phyloP scores from a whole-genome alignment of 352 stramenopile genomes.

The Phytophthora cajani region DNA sequence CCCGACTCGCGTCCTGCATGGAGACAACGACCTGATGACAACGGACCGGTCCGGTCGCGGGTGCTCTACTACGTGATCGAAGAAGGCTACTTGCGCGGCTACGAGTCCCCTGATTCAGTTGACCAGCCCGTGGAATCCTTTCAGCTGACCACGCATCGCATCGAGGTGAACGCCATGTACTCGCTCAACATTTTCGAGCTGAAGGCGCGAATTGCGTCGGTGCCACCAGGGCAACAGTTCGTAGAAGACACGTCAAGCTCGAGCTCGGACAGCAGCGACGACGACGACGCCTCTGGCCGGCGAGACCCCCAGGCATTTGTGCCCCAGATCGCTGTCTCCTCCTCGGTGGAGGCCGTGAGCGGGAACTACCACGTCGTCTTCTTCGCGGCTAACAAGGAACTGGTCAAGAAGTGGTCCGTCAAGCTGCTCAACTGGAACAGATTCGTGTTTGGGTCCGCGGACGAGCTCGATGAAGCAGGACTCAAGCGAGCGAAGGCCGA shows the following conservation, averaged over 20 bases:
- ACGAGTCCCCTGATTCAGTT: conserved; percentile 42
- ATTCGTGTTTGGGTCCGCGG: conserved; percentile 54
- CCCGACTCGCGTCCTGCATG: conserved; percentile 30
- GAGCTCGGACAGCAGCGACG: conserved; percentile 43
- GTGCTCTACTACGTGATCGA: conserved; percentile 74
- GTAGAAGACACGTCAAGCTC: conserved; percentile 32
- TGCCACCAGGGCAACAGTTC: conserved; percentile 24
- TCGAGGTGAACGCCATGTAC: conserved; percentile 71
- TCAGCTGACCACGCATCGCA: conserved; percentile 62
- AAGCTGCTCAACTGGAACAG: conserved; percentile 80
- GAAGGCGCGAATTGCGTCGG: conserved; percentile 31
- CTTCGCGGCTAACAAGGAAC: conserved; percentile 56
- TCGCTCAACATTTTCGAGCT: conserved; percentile 72
- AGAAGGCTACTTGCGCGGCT: conserved; percentile 68
- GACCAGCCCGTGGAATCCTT: conserved; percentile 58
- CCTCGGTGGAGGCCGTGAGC: conserved; percentile 9
- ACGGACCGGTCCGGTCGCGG: conserved; percentile 25
- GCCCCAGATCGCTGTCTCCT: conserved; percentile 6
- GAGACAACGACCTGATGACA: conserved; percentile 21
- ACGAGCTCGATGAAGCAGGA: conserved; percentile 11
- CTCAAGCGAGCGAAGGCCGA: conserved; percentile 32
- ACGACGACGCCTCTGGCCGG: conserved; percentile 6
- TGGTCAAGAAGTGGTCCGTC: conserved; percentile 57
- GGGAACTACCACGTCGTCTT: conserved; percentile 48
- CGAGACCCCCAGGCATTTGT: neutral